Conservation (phyloP, 2,329 filamentous ascomycete genomes). For the Stylonectria norvegica region DNA sequence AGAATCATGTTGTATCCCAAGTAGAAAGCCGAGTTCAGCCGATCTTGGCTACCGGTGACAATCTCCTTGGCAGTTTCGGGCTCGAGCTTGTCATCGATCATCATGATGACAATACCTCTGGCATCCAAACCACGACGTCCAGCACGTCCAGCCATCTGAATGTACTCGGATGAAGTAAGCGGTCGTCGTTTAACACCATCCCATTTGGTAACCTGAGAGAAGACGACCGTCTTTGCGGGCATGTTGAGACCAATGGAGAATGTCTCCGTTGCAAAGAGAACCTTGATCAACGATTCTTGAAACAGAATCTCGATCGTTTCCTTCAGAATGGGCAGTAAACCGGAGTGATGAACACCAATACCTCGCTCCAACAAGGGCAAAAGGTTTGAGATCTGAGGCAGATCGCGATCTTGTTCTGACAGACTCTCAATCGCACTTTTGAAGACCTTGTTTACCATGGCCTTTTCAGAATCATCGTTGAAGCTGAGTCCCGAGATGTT, state of each 20-base stretch:
- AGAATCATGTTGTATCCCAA: constrained; percentile 99
- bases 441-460: constrained; percentile 92
- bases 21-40: constrained; percentile 95
- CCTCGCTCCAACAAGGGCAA: constrained; percentile 84
- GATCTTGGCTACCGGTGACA: constrained; percentile 93
- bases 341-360: constrained; percentile 96
- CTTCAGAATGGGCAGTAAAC: constrained; percentile 90
- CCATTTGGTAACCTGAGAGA: constrained; percentile 93
- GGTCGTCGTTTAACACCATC: constrained; percentile 79
- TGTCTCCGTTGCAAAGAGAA: constrained; percentile 95
- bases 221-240: constrained; percentile 99
- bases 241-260: constrained; percentile 99
- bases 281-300: constrained; percentile 96
- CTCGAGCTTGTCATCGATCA: constrained; percentile 96
- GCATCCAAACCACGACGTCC: constrained; percentile 96
- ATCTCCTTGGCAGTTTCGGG: constrained; percentile 91
- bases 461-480: constrained; percentile 94
- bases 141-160: constrained; percentile 97
- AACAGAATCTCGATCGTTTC: constrained; percentile 99
- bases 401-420: constrained; percentile 81
- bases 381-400: constrained; percentile 89
- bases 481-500: constrained; percentile 84
- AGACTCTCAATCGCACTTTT: constrained; percentile 88
- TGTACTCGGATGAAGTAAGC: constrained; percentile 91
- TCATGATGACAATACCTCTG: constrained; percentile 98